Evolutionary conservation across 768 basidiomycete species (phyloP).

Genomic region (Rhodotorula paludigena): DNA sequence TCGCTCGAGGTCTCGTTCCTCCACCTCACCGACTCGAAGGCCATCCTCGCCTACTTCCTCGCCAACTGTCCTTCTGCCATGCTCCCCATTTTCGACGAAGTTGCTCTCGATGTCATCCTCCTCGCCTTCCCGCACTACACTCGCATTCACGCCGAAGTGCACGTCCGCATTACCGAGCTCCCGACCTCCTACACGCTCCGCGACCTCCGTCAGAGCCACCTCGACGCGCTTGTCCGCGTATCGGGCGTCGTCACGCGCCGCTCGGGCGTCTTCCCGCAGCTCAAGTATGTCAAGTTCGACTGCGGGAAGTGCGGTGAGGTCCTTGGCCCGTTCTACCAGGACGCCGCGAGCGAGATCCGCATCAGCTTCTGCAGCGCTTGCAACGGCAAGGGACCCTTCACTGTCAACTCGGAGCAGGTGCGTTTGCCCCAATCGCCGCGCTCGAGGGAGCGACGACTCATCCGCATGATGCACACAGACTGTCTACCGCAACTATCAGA

Average conservation of each 20-base stretch:
- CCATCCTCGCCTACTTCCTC: constrained; percentile 94
- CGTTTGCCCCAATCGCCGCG: too few species aligned
- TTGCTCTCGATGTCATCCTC: constrained; percentile 86
- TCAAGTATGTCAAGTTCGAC: constrained; percentile 99
- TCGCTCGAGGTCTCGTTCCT: constrained; percentile 95
- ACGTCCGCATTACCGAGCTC: constrained; percentile 91
- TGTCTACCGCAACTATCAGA: constrained; percentile 96
- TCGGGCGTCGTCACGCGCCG: constrained; percentile 92
- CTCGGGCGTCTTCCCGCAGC: constrained; percentile 95
- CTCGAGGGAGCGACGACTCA: neutral
- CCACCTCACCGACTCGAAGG: constrained; percentile 86
- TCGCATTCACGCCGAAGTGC: constrained; percentile 94
- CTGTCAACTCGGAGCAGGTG: constrained; percentile 93
- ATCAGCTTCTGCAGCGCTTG: constrained; percentile 93
- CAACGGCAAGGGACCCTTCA: constrained; percentile 89
- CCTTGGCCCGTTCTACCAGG: constrained; percentile 96
- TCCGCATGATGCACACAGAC: constrained; percentile 57
- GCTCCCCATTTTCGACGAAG: constrained; percentile 90
- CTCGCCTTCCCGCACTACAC: constrained; percentile 94
- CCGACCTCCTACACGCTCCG: constrained; percentile 84
- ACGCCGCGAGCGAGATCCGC: constrained; percentile 85
- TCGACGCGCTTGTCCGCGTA: constrained; percentile 93
- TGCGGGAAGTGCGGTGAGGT: constrained; percentile 91
- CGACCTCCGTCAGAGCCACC: constrained; percentile 82
- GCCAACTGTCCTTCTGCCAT: constrained; percentile 89